Evolutionary conservation across 2,329 filamentous ascomycete species (phyloP).

Genomic region (Colletotrichum cuscutae): DNA sequence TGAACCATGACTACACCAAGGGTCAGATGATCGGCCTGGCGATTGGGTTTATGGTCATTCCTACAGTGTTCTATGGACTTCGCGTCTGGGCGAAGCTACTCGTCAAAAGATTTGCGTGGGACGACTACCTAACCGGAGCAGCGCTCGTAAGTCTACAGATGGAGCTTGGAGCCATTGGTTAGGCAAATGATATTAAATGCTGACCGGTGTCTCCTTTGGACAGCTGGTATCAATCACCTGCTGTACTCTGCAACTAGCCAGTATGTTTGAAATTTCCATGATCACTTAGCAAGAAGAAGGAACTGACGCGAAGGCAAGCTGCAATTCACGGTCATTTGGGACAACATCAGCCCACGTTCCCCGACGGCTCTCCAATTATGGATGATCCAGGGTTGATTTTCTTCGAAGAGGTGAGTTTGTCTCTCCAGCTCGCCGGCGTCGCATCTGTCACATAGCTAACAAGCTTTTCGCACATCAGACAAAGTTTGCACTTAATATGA

Average conservation of each 20-base stretch:
- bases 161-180: too few species aligned
- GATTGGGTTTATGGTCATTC: conserved; percentile 30
- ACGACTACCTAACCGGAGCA: conserved; percentile 30
- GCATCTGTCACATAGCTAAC: neutral
- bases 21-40: conserved; percentile 33
- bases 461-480: neutral
- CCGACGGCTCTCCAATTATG: conserved; percentile 30
- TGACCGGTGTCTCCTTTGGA: neutral
- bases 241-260: conserved; percentile 26
- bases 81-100: conserved; percentile 34
- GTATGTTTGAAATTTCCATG: neutral
- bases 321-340: conserved; percentile 26
- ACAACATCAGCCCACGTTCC: conserved; percentile 29
- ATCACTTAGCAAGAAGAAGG: neutral
- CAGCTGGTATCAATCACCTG: conserved; percentile 24
- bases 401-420: conserved; percentile 24
- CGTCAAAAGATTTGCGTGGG: conserved; percentile 30
- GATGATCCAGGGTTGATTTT: conserved; percentile 30
- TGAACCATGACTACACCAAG: conserved; percentile 31
- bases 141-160: conserved; percentile 17
- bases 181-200: neutral
- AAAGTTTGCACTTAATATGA: conserved; percentile 32
- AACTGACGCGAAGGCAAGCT: conserved; percentile 2
- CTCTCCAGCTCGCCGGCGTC: neutral
- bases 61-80: conserved; percentile 22